Evolutionary conservation across 768 basidiomycete species (phyloP).

Genomic region (Rhizopogon salebrosus): DNA sequence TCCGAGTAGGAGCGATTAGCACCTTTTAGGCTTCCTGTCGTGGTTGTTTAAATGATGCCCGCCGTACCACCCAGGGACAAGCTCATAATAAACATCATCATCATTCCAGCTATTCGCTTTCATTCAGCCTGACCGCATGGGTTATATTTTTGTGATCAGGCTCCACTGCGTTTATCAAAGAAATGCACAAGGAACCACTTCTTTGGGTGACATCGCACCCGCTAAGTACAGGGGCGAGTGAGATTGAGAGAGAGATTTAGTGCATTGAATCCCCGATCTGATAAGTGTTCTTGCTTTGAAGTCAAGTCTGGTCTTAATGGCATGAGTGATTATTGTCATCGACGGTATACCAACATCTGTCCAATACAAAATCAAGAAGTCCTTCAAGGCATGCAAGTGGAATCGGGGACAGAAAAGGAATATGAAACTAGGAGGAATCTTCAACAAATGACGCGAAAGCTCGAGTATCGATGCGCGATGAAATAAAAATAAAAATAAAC

Average conservation of each 20-base stretch:
- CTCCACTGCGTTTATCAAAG: neutral
- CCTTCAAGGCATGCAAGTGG: neutral
- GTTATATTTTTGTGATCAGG: neutral
- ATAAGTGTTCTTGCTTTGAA: too few relatives aligned
- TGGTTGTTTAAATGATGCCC: neutral
- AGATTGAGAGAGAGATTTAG: too few relatives aligned
- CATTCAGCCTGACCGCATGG: neutral
- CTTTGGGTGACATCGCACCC: neutral
- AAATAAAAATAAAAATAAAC: too few relatives aligned
- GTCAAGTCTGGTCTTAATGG: too few relatives aligned
- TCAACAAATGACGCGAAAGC: neutral
- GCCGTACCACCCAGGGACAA: neutral
- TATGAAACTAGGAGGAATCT: neutral
- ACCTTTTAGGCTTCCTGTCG: neutral
- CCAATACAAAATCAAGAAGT: neutral
- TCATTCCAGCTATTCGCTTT: neutral
- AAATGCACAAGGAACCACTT: neutral
- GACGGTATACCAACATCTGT: neutral
- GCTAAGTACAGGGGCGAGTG: neutral
- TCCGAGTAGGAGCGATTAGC: neutral
- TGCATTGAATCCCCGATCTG: too few relatives aligned
- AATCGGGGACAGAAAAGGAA: neutral
- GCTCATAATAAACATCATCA: neutral
- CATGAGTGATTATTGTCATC: neutral
- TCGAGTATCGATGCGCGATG: neutral